A percentile compares a stretch with the other conserved stretches of the same genome.
These are phyloP conservation scores for Erythrophleum ivorense DNA, from an alignment of 331 rosid species.

Conservation along the genomic window DNA sequence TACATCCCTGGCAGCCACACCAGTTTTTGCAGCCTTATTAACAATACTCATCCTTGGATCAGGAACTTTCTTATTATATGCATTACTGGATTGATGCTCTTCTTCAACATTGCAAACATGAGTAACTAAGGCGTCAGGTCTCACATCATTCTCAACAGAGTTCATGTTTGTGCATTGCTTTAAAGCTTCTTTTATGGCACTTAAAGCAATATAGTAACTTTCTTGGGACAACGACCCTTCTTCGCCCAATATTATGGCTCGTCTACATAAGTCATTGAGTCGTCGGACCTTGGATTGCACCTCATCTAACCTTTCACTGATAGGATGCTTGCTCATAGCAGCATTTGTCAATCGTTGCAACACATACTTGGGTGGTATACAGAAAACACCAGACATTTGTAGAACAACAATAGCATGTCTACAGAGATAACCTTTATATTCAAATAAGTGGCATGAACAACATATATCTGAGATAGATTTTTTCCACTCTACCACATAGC, in stretches of 20 bases:
- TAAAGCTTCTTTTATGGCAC: conserved; percentile 73
- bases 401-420: conserved; percentile 91
- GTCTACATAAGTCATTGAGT: conserved; percentile 78
- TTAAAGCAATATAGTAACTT: conserved; percentile 77
- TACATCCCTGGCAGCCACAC: conserved; percentile 54
- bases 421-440: conserved; percentile 84
- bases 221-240: conserved; percentile 91
- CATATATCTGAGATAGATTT: conserved; percentile 72
- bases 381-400: conserved; percentile 95
- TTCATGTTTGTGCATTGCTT: conserved; percentile 66
- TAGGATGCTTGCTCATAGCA: conserved; percentile 78
- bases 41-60: conserved; percentile 52
- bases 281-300: conserved; percentile 79
- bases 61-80: conserved; percentile 45
- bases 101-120: conserved; percentile 55
- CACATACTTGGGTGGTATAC: conserved; percentile 80
- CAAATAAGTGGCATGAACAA: conserved; percentile 85
- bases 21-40: conserved; percentile 51
- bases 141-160: conserved; percentile 58
- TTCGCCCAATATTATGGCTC: conserved; percentile 95
- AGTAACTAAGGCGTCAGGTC: conserved; percentile 47
- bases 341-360: conserved; percentile 90
- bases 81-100: conserved; percentile 53
- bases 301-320: conserved; percentile 77
- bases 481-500: conserved; percentile 75